Conservation (phyloP, 1,139 yeast genomes). For the Sugiyamaella castrensis region DNA sequence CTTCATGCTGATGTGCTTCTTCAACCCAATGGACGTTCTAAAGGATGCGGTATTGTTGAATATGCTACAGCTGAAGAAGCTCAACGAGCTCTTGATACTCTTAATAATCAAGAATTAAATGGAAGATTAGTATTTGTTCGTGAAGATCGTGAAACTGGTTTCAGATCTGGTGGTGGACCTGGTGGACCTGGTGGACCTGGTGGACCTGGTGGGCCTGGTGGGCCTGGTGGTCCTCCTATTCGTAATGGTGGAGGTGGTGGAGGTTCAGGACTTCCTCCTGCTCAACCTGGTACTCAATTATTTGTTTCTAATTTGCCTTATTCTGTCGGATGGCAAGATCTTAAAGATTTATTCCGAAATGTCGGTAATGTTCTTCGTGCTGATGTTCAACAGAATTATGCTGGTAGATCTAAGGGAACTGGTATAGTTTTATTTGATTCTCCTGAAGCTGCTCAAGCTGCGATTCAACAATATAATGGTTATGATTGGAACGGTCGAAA, state of each 20-base stretch:
- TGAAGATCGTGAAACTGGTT: slow-evolving; percentile 46
- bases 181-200: slow-evolving; percentile 24
- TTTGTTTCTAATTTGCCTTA: slow-evolving; percentile 84
- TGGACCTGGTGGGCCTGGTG: slow-evolving; percentile 24
- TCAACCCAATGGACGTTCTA: slow-evolving; percentile 74
- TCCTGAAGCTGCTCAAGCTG: slow-evolving; percentile 81
- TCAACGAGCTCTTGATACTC: slow-evolving; percentile 65
- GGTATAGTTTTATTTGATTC: slow-evolving; percentile 90
- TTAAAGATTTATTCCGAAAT: slow-evolving; percentile 77
- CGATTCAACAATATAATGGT: slow-evolving; percentile 89
- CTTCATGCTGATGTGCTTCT: slow-evolving; percentile 84
- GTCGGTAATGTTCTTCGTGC: slow-evolving; percentile 78
- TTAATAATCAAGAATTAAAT: slow-evolving; percentile 61
- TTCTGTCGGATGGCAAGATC: slow-evolving; percentile 75
- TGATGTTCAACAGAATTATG: slow-evolving; percentile 64
- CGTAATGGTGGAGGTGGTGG: slow-evolving; percentile 1
- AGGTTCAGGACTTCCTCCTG: slow-evolving; percentile 15
- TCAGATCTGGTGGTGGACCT: slow-evolving; percentile 25
- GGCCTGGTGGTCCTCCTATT: slow-evolving; percentile 19
- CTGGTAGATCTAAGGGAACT: slow-evolving; percentile 81
- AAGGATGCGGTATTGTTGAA: slow-evolving; percentile 80
- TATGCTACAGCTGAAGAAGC: slow-evolving; percentile 69
- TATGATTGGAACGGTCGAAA: slow-evolving; percentile 89
- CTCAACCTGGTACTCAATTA: slow-evolving; percentile 50
- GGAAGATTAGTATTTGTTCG: slow-evolving; percentile 90